phyloP scores from a whole-genome alignment of 495 filamentous ascomycete genomes.

The Neurospora sublineolata region DNA sequence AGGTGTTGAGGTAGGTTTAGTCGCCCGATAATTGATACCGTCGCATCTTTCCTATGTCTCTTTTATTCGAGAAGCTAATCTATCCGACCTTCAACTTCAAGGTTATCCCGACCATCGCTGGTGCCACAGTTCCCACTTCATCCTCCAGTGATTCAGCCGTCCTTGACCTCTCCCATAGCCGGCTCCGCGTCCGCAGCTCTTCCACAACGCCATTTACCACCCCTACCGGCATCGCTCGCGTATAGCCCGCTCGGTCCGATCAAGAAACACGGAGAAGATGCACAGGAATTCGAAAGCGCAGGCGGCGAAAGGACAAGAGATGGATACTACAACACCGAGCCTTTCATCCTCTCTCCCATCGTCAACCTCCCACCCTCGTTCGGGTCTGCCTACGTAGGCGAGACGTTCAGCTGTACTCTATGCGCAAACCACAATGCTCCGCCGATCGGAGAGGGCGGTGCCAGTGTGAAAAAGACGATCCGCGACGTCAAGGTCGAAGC shows the following conservation, averaged over 20 bases:
- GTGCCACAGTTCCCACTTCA: conserved; percentile 38
- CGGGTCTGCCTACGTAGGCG: conserved; percentile 88
- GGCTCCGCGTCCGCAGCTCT: neutral
- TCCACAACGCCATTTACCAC: conserved; percentile 6
- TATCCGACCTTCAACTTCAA: conserved; percentile 15
- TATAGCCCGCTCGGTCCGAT: conserved; percentile 19
- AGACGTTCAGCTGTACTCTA: conserved; percentile 87
- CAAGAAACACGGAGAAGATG: neutral
- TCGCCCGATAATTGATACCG: neutral
- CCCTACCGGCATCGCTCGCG: conserved; percentile 35
- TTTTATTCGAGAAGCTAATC: neutral
- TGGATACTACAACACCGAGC: conserved; percentile 26
- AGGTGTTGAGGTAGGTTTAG: conserved; percentile 52
- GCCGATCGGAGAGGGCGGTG: conserved; percentile 5
- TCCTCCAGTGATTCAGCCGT: conserved; percentile 18
- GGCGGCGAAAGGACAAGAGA: neutral
- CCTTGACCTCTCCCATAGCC: conserved; percentile 8
- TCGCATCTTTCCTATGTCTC: neutral
- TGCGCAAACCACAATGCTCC: conserved; percentile 82
- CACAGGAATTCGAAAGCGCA: neutral
- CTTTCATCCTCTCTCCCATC: conserved; percentile 42
- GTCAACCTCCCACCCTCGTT: conserved; percentile 89
- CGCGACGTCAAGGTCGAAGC: conserved; percentile 72
- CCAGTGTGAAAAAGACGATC: conserved; percentile 38
- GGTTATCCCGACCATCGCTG: conserved; percentile 43